Base-by-base conservation (phyloP, 805 yeast species). In the Zygoascus ofunaensis region DNA sequence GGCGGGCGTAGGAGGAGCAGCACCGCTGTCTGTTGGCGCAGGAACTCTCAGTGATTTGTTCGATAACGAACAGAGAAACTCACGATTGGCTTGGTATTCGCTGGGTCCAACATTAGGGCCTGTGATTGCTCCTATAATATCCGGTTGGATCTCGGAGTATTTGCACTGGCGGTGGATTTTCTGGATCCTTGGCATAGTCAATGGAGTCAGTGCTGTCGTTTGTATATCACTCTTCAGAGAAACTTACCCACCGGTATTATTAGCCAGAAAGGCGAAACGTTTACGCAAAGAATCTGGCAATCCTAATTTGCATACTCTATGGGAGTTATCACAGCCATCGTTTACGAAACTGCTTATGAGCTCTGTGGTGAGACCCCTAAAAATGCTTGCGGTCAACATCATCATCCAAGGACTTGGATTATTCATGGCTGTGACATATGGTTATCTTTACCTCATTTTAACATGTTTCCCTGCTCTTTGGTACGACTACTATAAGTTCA, bases 21-120 rank as follows among this genome's bases (percentile, higher is more conserved):
- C 83, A 0, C 81, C 87, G 1, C 62, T 80, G 32, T 76, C 79
- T 38, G 79, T 79, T 5, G 85, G 84, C 20, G 83, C 84, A 1
- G 87, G 86, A 18, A 73, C 77, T 5, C 61, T 81, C 35, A 77
- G 82, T 17, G 87, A 81, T 55, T 55, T 80, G 48, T 80, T 70
- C 55, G 66, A 66, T 42, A 74, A 72, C 47, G 57, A 65, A 39
- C 68, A 72, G 28, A 68, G 86, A 42, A 76, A 73, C 41, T 56
- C 64, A 32, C 82, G 82, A 1, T 63, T 79, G 66, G 76, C 81
- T 1, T 60, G 74, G 5, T 79, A 72, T 56, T 65, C 74, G 2
- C 56, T 80, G 41, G 84, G 82, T 0, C 86, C 86, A 3, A 69
- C 74, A 8, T 50, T 78, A 28, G 79, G 82, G 1, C 82, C 84